These are phyloP conservation scores for Gaertneriomyces sp. DNA, from an alignment of 192 early-diverging fungal genomes.

Conservation along the genomic window DNA sequence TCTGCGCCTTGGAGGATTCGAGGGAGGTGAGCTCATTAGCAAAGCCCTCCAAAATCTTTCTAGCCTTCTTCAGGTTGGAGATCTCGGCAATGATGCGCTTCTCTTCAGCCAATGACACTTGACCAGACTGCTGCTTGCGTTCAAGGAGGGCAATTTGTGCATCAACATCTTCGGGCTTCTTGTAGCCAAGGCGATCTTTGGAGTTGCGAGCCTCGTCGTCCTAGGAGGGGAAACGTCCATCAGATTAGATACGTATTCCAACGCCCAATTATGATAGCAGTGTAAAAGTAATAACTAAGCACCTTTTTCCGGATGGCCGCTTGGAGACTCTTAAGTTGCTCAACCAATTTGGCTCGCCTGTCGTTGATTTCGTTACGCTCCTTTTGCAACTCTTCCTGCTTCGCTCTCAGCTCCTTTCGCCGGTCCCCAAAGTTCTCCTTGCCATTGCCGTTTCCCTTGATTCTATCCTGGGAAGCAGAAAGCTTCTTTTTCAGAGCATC, in stretches of 20 bases:
- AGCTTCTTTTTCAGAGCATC: constrained; percentile 51
- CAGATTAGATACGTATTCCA: background rate
- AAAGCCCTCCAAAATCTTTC: constrained; percentile 63
- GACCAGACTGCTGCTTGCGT: constrained; percentile 72
- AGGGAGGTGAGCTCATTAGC: constrained; percentile 30
- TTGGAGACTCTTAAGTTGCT: constrained; percentile 67
- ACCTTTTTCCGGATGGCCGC: constrained; percentile 80
- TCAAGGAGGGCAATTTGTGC: constrained; percentile 67
- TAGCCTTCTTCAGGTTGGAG: constrained; percentile 69
- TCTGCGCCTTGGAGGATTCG: constrained; percentile 64
- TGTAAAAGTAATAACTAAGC: background rate
- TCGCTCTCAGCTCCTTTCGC: constrained; percentile 57
- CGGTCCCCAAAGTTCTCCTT: constrained; percentile 52
- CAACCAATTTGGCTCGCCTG: constrained; percentile 65
- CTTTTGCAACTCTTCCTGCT: constrained; percentile 64
- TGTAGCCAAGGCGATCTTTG: constrained; percentile 77
- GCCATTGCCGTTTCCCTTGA: constrained; percentile 54
- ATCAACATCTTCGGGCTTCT: constrained; percentile 78
- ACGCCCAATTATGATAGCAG: background rate
- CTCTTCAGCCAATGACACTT: constrained; percentile 78
- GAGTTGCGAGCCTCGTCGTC: constrained; percentile 67
- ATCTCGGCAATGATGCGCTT: constrained; percentile 82
- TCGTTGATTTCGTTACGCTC: constrained; percentile 71
- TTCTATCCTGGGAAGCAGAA: constrained; percentile 48
- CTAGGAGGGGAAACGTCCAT: constrained; percentile 26